Evolutionary conservation across 2,329 filamentous ascomycete genomes (phyloP), one percentile per base, ranked within the genome.

Genomic region (Mycosphaerella sp.): DNA sequence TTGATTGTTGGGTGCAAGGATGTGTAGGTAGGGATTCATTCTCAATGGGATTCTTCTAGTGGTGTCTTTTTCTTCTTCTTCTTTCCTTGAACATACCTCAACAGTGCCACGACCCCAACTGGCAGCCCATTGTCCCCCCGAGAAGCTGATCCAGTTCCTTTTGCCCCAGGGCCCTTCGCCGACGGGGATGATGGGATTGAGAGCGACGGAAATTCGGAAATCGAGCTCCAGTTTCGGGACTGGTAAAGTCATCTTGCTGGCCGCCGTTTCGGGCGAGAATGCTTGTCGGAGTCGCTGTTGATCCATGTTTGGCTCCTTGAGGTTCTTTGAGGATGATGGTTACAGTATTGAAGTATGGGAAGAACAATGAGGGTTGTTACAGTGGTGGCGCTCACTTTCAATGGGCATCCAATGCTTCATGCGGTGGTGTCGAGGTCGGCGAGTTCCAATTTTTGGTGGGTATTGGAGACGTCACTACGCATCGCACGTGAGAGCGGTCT

Each of bases 161-260:
- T 76, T 70, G n/a, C 76, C 76, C 70, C 73, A 77, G 34, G 77
- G 67, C 36, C 71, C 71, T 17, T 67, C 66, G 3, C 76, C 76
- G 12, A 78, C 70, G 2, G 69, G 65, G 14, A 79, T 73, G 54
- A 74, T 74, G 2, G 76, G 76, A 58, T 79, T 78, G 62, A 78
- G 66, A 60, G 77, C 77, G 51, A 78, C 72, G 61, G 74, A 76
- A 70, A 79, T 77, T 47, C 76, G 74, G 67, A 78, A 79, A 60
- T 79, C 76, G 44, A 78, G 69, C 57, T 78, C 75, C 31, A 78
- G 70, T 4, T 68, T 67, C 0, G 76, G 76, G 6, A 71, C 68
- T 7, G 76, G 76, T 29, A 78, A 51, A 21, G 46, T 23, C 14
- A 60, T 47, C 7, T 39, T 53, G n/a, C 45, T 44, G 12, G 56